phyloP scores from a whole-genome alignment of 2,329 filamentous ascomycete species.

The Neocucurbitaria cava region DNA sequence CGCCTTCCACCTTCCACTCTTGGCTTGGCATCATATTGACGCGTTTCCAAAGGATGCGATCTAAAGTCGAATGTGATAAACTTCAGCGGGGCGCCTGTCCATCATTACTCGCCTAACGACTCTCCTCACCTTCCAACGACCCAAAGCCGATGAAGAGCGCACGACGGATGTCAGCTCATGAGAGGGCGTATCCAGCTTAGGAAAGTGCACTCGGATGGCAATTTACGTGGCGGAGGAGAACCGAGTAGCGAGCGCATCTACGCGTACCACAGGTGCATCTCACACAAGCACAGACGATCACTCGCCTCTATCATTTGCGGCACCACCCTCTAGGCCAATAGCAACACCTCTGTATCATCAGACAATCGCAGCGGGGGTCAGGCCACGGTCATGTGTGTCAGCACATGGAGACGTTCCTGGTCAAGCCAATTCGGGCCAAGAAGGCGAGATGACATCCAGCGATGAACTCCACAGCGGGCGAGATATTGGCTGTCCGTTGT shows the following conservation, averaged over 20 bases:
- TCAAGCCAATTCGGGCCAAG: conserved; percentile 11
- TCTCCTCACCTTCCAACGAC: background rate
- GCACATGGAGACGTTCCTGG: conserved; percentile 5
- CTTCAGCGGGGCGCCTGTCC: background rate
- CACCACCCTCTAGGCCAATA: background rate
- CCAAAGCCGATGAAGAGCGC: background rate
- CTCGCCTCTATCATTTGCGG: background rate
- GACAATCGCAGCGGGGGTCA: background rate
- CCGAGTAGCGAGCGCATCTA: background rate
- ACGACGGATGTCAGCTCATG: background rate
- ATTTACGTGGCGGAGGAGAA: background rate
- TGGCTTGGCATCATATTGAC: conserved; percentile 4
- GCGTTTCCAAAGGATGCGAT: background rate
- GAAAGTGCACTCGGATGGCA: background rate
- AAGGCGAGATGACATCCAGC: conserved; percentile 7
- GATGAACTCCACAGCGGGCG: conserved; percentile 16
- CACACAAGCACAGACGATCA: background rate
- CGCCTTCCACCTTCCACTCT: conserved; percentile 16
- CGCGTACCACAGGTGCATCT: background rate
- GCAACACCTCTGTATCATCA: background rate
- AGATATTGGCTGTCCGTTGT: conserved; percentile 4
- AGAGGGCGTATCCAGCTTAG: background rate
- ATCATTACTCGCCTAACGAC: background rate
- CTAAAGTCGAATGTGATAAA: background rate
- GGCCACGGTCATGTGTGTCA: conserved; percentile 4